Conservation (phyloP, 2,329 filamentous ascomycete species). For the Aspergillus caelatus region DNA sequence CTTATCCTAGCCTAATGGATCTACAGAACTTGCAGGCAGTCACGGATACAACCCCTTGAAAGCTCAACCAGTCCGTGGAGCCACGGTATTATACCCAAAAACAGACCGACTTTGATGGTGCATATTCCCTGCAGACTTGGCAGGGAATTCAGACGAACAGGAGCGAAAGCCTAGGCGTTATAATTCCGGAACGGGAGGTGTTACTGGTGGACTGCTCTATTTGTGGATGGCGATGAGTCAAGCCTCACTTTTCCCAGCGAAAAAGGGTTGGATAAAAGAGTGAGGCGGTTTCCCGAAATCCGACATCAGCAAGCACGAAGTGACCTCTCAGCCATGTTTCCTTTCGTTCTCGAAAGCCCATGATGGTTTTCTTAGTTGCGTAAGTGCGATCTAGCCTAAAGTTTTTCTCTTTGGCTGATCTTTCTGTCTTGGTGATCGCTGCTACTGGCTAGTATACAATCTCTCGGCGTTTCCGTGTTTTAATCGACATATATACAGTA, state of each 20-base stretch:
- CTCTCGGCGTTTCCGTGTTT: background rate
- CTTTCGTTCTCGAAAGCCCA: conserved; percentile 13
- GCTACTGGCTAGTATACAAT: conserved; percentile 1
- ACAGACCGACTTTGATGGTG: conserved; percentile 23
- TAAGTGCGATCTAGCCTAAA: conserved; percentile 11
- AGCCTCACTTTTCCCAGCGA: conserved; percentile 29
- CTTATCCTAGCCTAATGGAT: conserved; percentile 1
- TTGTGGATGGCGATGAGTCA: conserved; percentile 21
- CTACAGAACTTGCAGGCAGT: conserved; percentile 9
- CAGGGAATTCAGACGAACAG: conserved; percentile 13
- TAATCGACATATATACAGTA: background rate
- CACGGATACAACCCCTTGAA: conserved; percentile 12
- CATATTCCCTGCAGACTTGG: conserved; percentile 24
- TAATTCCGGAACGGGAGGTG: conserved; percentile 11
- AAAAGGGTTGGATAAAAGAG: conserved; percentile 39
- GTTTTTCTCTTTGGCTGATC: conserved; percentile 11
- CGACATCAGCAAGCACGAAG: conserved; percentile 23
- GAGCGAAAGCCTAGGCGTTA: conserved; percentile 11
- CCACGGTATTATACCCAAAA: conserved; percentile 36
- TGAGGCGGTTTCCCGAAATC: conserved; percentile 36
- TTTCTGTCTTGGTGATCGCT: conserved; percentile 9
- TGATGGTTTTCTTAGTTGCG: conserved; percentile 11
- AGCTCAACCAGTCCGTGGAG: conserved; percentile 28
- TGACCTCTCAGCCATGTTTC: conserved; percentile 12
- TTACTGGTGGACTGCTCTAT: conserved; percentile 9